A percentile compares a stretch with the other conserved stretches of the same genome.
These are phyloP conservation scores for Ceratocystis cacaofunesta DNA, from an alignment of 2,329 filamentous ascomycete genomes.

Conservation along the genomic window DNA sequence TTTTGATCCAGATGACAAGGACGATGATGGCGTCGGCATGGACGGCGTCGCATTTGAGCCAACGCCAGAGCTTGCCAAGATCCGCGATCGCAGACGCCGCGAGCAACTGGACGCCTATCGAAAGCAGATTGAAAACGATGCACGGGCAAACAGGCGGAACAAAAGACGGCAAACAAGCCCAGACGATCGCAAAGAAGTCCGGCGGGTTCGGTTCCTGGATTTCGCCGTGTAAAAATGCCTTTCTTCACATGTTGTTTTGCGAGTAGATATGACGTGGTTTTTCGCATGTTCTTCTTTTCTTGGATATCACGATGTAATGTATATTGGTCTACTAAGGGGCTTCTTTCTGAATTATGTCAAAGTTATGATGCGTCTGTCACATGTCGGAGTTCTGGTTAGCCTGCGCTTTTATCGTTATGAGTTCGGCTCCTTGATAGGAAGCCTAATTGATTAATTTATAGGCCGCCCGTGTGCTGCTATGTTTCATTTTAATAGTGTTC, in stretches of 20 bases:
- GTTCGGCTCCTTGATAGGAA: neutral
- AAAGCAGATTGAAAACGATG: conserved; percentile 45
- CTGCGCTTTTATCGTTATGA: neutral
- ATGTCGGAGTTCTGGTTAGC: neutral
- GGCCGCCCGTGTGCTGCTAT: neutral
- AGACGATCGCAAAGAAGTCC: conserved; percentile 4
- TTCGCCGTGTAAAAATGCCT: neutral
- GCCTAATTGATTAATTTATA: neutral
- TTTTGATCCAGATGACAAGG: conserved; percentile 48
- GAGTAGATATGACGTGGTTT: neutral
- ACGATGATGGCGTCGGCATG: conserved; percentile 52
- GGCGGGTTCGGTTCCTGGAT: conserved; percentile 14
- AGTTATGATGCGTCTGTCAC: neutral
- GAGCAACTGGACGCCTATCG: conserved; percentile 49
- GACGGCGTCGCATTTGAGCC: conserved; percentile 55
- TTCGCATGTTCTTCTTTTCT: neutral
- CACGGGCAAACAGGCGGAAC: conserved; percentile 29
- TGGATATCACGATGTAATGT: neutral
- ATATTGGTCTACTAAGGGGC: neutral
- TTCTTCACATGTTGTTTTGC: neutral
- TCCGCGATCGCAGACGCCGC: conserved; percentile 39
- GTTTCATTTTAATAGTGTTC: neutral
- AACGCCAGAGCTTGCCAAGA: conserved; percentile 44
- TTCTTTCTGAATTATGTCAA: neutral
- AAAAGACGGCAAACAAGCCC: conserved; percentile 10